These are phyloP conservation scores for Neurospora sp. DNA, from an alignment of 2,329 filamentous ascomycete genomes.

Conservation along the genomic window DNA sequence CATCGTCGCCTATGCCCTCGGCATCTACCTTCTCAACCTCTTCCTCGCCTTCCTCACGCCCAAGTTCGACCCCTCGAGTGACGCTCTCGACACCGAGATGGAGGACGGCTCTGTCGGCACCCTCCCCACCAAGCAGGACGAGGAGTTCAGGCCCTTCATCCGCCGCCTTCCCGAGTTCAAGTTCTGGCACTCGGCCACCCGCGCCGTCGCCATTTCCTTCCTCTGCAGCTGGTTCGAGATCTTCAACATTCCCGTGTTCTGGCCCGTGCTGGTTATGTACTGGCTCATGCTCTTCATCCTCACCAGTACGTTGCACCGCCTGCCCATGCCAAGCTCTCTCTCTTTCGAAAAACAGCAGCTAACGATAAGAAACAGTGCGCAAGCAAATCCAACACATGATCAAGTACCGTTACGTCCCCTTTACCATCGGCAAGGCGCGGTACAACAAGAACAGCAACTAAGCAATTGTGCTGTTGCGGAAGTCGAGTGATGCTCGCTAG, in stretches of 20 bases:
- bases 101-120: slow-evolving; percentile 78
- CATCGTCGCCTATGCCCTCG: slow-evolving; percentile 94
- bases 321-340: neutral
- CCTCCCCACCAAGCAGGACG: slow-evolving; percentile 88
- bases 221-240: slow-evolving; percentile 85
- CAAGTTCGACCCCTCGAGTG: slow-evolving; percentile 96
- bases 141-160: slow-evolving; percentile 97
- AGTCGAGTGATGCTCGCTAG: neutral
- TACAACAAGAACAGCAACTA: slow-evolving; percentile 57
- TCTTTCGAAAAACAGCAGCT: slow-evolving; percentile 1
- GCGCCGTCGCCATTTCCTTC: slow-evolving; percentile 75
- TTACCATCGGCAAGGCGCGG: slow-evolving; percentile 80
- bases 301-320: slow-evolving; percentile 61
- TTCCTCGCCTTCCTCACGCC: slow-evolving; percentile 98
- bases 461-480: neutral
- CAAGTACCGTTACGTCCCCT: slow-evolving; percentile 97
- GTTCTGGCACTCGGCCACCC: slow-evolving; percentile 96
- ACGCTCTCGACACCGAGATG: slow-evolving; percentile 84
- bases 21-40: slow-evolving; percentile 97
- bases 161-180: slow-evolving; percentile 96
- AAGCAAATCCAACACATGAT: slow-evolving; percentile 99
- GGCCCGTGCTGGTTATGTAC: slow-evolving; percentile 96
- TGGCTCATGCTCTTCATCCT: slow-evolving; percentile 95
- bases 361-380: slow-evolving; percentile 58
- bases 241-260: slow-evolving; percentile 97